A percentile compares a stretch with the other conserved stretches of the same genome.
Evolutionary conservation across 2,329 filamentous ascomycete genomes (phyloP).

Genomic region (Colletotrichum sp.): DNA sequence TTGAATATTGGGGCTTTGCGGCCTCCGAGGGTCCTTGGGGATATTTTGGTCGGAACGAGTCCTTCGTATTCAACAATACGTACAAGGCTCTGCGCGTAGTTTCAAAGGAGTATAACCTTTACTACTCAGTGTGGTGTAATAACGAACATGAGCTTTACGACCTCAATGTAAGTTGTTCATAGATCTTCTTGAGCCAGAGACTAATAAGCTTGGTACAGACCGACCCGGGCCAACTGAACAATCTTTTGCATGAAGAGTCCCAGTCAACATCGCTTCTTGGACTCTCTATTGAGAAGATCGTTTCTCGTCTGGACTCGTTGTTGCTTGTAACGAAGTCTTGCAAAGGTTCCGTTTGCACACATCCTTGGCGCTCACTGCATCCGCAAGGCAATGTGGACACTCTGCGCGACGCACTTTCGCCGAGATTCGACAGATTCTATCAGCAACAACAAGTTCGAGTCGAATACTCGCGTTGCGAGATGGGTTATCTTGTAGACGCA

Average conservation of each 20-base stretch:
- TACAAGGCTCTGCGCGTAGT: slow-evolving; percentile 58
- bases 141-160: slow-evolving; percentile 54
- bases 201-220: background rate
- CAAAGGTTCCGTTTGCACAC: slow-evolving; percentile 52
- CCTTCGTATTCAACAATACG: slow-evolving; percentile 45
- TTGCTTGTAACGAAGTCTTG: slow-evolving; percentile 64
- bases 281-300: slow-evolving; percentile 39
- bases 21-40: slow-evolving; percentile 29
- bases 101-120: slow-evolving; percentile 51
- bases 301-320: slow-evolving; percentile 58
- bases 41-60: slow-evolving; percentile 21
- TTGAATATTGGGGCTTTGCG: slow-evolving; percentile 55
- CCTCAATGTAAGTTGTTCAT: slow-evolving; percentile 46
- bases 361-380: slow-evolving; percentile 60
- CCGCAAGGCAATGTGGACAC: slow-evolving; percentile 54
- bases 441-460: slow-evolving; percentile 49
- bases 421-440: slow-evolving; percentile 57
- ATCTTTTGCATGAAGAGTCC: background rate
- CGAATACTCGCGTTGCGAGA: slow-evolving; percentile 54
- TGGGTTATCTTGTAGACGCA: slow-evolving; percentile 58
- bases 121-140: slow-evolving; percentile 62
- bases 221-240: background rate
- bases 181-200: background rate
- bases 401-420: slow-evolving; percentile 51
- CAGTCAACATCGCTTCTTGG: background rate